Evolutionary conservation across 1,284 basidiomycete species (phyloP).

Genomic region (Ceratobasidium sp.): DNA sequence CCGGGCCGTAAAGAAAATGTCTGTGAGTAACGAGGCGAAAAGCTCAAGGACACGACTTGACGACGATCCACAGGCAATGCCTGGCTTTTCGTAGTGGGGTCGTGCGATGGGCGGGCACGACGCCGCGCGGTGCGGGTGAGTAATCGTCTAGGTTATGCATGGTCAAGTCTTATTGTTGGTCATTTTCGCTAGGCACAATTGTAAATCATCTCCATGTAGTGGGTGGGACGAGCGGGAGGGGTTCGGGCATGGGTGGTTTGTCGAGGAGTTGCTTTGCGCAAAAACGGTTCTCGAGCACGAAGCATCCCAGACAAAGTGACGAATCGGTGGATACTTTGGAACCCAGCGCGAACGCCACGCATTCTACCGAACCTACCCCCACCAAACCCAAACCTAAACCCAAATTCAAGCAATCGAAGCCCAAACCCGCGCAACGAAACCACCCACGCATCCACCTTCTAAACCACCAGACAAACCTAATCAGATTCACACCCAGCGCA

Average conservation of each 20-base stretch:
- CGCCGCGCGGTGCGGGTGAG: neutral
- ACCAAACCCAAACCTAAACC: neutral
- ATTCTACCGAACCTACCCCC: neutral
- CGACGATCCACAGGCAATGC: neutral
- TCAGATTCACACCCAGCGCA: neutral
- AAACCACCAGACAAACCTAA: neutral
- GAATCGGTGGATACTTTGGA: neutral
- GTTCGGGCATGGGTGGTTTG: neutral
- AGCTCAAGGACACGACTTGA: neutral
- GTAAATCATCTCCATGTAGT: neutral
- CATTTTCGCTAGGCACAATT: neutral
- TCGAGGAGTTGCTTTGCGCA: neutral
- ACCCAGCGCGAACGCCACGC: neutral
- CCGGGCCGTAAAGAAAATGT: constrained; percentile 25
- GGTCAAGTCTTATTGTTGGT: neutral
- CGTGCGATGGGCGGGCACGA: constrained; percentile 6
- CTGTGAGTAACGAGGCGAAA: constrained; percentile 32
- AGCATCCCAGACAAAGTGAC: neutral
- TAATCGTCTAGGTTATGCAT: neutral
- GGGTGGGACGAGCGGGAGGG: neutral
- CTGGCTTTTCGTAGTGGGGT: constrained; percentile 7
- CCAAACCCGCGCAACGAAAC: neutral
- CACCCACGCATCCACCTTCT: constrained; percentile 1
- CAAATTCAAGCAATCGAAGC: neutral
- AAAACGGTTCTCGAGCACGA: neutral